Conservation (phyloP, 352 stramenopile species). For the Phytophthora fragariaefolia region DNA sequence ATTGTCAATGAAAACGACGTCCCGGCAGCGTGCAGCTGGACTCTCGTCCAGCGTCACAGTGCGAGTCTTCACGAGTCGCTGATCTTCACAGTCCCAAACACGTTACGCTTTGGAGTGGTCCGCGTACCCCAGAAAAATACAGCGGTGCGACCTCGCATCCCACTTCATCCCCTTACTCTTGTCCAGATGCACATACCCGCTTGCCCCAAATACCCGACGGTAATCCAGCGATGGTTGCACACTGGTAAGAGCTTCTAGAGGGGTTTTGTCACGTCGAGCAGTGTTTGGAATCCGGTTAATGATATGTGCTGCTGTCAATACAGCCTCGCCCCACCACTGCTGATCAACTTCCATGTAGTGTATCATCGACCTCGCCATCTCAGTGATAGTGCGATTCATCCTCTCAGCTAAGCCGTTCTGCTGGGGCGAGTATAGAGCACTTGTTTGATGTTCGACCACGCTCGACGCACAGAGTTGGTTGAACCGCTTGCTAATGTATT, state of each 20-base stretch:
- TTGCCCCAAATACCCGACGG: slow-evolving; percentile 22
- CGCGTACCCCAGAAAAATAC: slow-evolving; percentile 24
- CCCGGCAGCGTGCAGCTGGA: neutral
- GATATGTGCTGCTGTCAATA: too few relatives aligned
- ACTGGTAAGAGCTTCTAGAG: slow-evolving; percentile 19
- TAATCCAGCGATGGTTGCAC: slow-evolving; percentile 18
- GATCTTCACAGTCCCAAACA: slow-evolving; percentile 8
- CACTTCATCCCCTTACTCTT: slow-evolving; percentile 24
- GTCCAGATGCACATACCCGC: slow-evolving; percentile 20
- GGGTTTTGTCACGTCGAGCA: slow-evolving; percentile 8
- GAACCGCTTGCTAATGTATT: slow-evolving; percentile 28
- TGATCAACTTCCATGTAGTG: slow-evolving; percentile 13
- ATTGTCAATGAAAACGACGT: neutral
- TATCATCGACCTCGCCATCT: slow-evolving; percentile 21
- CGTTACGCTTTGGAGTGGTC: slow-evolving; percentile 18
- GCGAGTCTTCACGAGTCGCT: slow-evolving; percentile 2
- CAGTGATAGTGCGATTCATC: slow-evolving; percentile 18
- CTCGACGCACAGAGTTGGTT: neutral
- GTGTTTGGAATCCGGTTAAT: slow-evolving; percentile 26
- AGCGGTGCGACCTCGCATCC: slow-evolving; percentile 18
- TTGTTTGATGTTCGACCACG: slow-evolving; percentile 16
- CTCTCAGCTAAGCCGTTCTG: slow-evolving; percentile 25
- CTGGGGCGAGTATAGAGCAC: slow-evolving; percentile 17
- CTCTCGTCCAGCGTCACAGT: slow-evolving; percentile 1
- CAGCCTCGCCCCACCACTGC: slow-evolving; percentile 22